Percentiles rank a stretch among this genome's conserved stretches.
These are phyloP conservation scores for Eugenia klotzschiana DNA, from an alignment of 441 rosid species.

Conservation along the genomic window DNA sequence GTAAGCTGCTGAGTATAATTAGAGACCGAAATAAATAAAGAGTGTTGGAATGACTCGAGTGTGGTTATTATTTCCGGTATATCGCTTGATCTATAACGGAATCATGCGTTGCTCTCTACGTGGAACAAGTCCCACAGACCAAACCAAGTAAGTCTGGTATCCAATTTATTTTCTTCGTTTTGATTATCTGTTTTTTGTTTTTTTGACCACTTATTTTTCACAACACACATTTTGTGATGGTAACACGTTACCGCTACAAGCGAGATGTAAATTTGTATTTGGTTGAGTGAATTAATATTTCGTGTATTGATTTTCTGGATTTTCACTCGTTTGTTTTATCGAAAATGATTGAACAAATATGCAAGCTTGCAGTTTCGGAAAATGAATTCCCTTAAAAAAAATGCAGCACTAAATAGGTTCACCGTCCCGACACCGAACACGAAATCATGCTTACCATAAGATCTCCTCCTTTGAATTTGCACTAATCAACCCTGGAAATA, in stretches of 20 bases:
- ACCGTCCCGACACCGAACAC: too few relatives aligned
- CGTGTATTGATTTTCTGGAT: neutral
- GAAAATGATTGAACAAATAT: neutral
- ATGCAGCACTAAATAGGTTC: too few relatives aligned
- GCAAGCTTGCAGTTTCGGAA: too few relatives aligned
- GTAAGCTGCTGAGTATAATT: neutral
- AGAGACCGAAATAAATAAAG: neutral
- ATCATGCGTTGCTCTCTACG: accelerated
- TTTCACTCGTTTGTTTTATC: neutral
- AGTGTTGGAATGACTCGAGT: neutral
- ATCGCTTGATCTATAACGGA: accelerated
- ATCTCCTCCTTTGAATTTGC: too few relatives aligned
- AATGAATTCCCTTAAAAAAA: too few relatives aligned
- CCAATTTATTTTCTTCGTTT: neutral
- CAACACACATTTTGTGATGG: neutral
- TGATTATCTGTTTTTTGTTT: neutral
- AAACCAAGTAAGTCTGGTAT: neutral
- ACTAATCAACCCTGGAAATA: too few relatives aligned
- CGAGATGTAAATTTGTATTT: neutral
- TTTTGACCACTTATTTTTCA: neutral
- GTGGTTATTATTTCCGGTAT: accelerated
- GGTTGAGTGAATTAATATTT: neutral
- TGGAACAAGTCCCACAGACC: accelerated
- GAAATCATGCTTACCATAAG: too few relatives aligned
- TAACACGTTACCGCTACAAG: accelerated